Evolutionary conservation across 257 asterid genomes (phyloP), one percentile per base, ranked within the genome.

Genomic region (Scutellaria galericulata): DNA sequence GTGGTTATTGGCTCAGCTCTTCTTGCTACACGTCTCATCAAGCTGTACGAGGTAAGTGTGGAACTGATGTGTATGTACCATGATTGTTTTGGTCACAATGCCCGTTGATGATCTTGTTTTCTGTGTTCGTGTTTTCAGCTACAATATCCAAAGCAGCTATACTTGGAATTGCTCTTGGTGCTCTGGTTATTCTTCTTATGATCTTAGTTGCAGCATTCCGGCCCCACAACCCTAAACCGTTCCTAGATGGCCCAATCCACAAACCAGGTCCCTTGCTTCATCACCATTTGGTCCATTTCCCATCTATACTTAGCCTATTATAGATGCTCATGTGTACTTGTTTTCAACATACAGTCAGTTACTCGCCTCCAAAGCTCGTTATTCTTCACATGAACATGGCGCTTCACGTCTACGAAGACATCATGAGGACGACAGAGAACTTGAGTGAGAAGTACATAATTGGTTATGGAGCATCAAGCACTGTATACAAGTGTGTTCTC

Each of bases 321-420:
- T 9, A 40, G 41, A 40, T 18, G 37, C 57, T 70, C 13, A 12
- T 13, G 12, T 41, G 47, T 62, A 15, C 7, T n/a, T 57, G 18
- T 57, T 55, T 68, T 37, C 45, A n/a, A 18, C 22, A 1, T 35
- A 20, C 89, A 90, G 98, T 86, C n/a, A 79, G 50, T 54, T 90
- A 86, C 83, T 77, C 92, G 51, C 60, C 88, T 63, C 97, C 98
- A 7, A 93, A 93, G 81, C 98, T 93, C n/a, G 93, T 90, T n/a
- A 87, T 93, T 75, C 97, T 93, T 58, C 85, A 93, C 89, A 93
- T 90, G 96, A 93, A 93, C 76, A 90, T 90, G 98, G 96, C 97
- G 2, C 97, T 93, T 63, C 96, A 93, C 14, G 93, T 93, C 22
- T 93, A 88, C 1, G 98, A 93, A 40, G 98, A 93, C 84, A 89